Evolutionary conservation across 73 alveolate genomes (phyloP).

Genomic region (Durusdinium trenchii): DNA sequence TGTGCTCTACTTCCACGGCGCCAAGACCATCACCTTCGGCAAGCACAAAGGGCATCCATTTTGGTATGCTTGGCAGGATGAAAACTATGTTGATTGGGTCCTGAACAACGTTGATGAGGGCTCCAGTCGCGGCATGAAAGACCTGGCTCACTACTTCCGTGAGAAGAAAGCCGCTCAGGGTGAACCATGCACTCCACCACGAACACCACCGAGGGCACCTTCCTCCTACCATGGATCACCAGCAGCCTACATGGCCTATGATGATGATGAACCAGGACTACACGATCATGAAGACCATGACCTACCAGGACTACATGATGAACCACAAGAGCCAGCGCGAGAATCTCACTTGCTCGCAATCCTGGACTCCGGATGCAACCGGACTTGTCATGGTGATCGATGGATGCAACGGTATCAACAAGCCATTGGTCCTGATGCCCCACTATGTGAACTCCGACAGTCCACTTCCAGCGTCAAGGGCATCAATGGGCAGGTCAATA

Average conservation of each 20-base stretch:
- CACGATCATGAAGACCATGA: too few relatives aligned
- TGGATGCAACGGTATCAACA: neutral
- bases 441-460: neutral
- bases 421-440: neutral
- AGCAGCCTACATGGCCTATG: too few relatives aligned
- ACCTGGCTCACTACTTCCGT: too few relatives aligned
- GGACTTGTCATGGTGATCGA: constrained; percentile 19
- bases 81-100: neutral
- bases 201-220: too few relatives aligned
- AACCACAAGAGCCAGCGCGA: too few relatives aligned
- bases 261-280: too few relatives aligned
- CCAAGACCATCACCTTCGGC: neutral
- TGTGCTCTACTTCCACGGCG: neutral
- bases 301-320: neutral
- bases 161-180: too few relatives aligned
- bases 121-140: too few relatives aligned
- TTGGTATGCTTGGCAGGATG: too few relatives aligned
- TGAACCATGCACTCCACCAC: too few relatives aligned
- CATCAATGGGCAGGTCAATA: neutral
- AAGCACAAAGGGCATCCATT: too few relatives aligned
- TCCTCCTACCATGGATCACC: too few relatives aligned
- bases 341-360: neutral
- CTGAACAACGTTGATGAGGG: neutral
- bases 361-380: constrained; percentile 53
- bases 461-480: neutral